Evolutionary conservation across 441 rosid species (phyloP).

Genomic region (Erysimum pusillum): DNA sequence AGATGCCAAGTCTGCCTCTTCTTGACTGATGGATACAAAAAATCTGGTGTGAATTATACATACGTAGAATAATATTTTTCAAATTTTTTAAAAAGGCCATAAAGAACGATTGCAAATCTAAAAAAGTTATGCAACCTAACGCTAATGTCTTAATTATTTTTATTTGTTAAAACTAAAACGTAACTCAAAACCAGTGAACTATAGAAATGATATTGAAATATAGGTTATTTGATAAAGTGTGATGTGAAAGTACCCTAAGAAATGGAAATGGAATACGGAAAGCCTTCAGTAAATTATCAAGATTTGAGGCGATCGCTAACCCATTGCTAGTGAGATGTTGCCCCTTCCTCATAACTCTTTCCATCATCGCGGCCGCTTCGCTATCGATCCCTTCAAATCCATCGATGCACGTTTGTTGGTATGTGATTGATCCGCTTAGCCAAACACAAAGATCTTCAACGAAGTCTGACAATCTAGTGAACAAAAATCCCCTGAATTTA

Average conservation of each 20-base stretch:
- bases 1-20: conserved; percentile 7
- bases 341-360: conserved; percentile 49
- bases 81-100: background rate
- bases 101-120: background rate
- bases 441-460: conserved; percentile 65
- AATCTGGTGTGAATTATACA: background rate
- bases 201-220: background rate
- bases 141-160: background rate
- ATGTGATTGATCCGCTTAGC: conserved; percentile 80
- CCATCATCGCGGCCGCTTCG: conserved; percentile 58
- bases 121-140: background rate
- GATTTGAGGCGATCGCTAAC: conserved; percentile 66
- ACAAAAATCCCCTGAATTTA: conserved; percentile 50
- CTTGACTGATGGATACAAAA: conserved; percentile 19
- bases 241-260: conserved; percentile 28
- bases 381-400: conserved; percentile 75
- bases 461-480: conserved; percentile 52
- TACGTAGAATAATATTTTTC: background rate
- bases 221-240: conserved; percentile 26
- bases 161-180: background rate
- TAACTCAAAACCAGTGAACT: background rate
- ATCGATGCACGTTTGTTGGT: conserved; percentile 78
- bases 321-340: conserved; percentile 73
- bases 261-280: conserved; percentile 46
- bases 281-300: conserved; percentile 49